These are phyloP conservation scores for Pouteria campechiana DNA, from an alignment of 179 eudicot genomes.

Conservation along the genomic window DNA sequence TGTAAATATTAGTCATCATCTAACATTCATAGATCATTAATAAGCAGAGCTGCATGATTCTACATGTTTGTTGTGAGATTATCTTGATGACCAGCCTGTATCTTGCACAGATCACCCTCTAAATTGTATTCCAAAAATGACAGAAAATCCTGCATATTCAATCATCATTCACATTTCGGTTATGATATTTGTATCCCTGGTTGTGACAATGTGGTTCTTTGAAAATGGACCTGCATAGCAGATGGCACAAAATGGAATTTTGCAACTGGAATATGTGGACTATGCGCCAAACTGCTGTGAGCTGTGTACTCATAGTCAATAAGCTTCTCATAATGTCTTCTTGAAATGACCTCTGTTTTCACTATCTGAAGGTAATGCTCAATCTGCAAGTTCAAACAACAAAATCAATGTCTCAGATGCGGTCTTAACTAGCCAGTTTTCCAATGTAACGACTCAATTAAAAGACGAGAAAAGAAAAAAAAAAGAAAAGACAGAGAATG, in stretches of 20 bases:
- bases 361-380: conserved; percentile 96
- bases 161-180: too few relatives aligned
- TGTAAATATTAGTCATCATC: too few relatives aligned
- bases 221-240: conserved; percentile 79
- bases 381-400: conserved; percentile 40
- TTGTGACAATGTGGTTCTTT: too few relatives aligned
- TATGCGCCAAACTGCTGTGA: conserved; percentile 80
- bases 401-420: not conserved
- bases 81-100: too few relatives aligned
- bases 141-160: too few relatives aligned
- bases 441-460: not conserved
- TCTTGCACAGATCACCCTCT: too few relatives aligned
- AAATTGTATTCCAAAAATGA: too few relatives aligned
- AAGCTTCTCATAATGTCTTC: conserved; percentile 29
- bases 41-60: too few relatives aligned
- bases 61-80: too few relatives aligned
- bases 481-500: not conserved
- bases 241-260: conserved; percentile 86
- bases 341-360: conserved; percentile 67
- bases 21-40: too few relatives aligned
- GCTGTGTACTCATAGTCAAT: conserved; percentile 96
- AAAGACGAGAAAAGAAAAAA: not conserved
- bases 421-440: not conserved
- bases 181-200: too few relatives aligned
- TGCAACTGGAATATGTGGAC: conserved; percentile 60